A percentile compares a stretch with the other conserved stretches of the same genome.
These are phyloP conservation scores for Pontederia paniculata DNA, from an alignment of 176 grass and related monocot genomes.

Conservation along the genomic window DNA sequence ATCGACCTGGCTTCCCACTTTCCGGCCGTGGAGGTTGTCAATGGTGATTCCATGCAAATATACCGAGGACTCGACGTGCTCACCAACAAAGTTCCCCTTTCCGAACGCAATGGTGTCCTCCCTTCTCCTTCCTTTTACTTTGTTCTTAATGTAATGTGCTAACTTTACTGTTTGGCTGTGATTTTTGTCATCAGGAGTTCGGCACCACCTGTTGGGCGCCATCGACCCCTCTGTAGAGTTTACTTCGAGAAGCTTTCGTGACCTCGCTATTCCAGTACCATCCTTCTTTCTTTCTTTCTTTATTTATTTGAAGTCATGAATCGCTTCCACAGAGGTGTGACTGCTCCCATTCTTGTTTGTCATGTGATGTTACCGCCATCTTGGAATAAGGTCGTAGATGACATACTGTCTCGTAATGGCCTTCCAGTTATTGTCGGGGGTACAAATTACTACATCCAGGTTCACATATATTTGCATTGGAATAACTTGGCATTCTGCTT, in stretches of 20 bases:
- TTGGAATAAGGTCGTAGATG: slow-evolving; percentile 50
- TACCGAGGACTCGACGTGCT: slow-evolving; percentile 72
- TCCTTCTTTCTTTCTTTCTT: background rate
- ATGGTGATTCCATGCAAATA: slow-evolving; percentile 94
- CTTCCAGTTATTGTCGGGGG: slow-evolving; percentile 86
- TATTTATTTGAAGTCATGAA: background rate
- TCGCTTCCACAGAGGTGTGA: background rate
- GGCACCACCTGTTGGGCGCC: slow-evolving; percentile 65
- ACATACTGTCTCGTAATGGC: slow-evolving; percentile 49
- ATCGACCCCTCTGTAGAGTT: slow-evolving; percentile 70
- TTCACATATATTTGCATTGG: slow-evolving; percentile 2
- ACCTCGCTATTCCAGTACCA: slow-evolving; percentile 47
- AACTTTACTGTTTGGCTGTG: background rate
- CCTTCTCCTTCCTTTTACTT: background rate
- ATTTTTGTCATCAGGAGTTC: slow-evolving; percentile 42
- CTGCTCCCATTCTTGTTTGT: background rate
- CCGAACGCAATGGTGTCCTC: slow-evolving; percentile 56
- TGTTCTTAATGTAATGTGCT: background rate
- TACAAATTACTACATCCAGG: slow-evolving; percentile 98
- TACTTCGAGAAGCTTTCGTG: slow-evolving; percentile 60
- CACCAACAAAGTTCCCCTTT: slow-evolving; percentile 71
- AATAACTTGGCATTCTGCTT: background rate
- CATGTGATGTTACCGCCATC: background rate
- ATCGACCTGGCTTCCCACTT: slow-evolving; percentile 69
- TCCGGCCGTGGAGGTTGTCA: slow-evolving; percentile 58